Base-by-base conservation (phyloP, 306 rosid species). In the Astragalus membranaceus region DNA sequence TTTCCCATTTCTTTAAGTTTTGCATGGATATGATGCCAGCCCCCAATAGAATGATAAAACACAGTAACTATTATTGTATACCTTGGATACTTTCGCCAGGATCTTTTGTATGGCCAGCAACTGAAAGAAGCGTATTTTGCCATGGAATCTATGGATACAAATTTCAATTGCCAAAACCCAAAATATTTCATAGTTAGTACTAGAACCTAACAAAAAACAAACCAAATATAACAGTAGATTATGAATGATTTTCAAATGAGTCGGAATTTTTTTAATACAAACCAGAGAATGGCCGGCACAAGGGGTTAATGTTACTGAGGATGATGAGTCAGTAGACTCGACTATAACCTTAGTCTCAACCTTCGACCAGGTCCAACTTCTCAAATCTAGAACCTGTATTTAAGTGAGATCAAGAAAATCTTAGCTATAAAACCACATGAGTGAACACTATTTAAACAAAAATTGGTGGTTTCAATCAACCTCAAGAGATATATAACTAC, bases 271-370 rank as follows among this genome's bases (percentile, higher is more conserved):
- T 39, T 75, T 29, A 41, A 51, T 44, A 86, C 96, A 62, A 77
- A 92, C 98, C 98, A 89, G 73, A 48, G 98, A 89, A 84, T 92
- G 98, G 75, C 98, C 98, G 54, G 98, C 98, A 73, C 92, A 86
- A 55, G 96, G 92, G 48, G 81, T 47, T 72, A 92, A 76, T 53
- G 85, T 81, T 36, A 52, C 82, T 32, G 92, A 79, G 67, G 89
- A 70, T 12, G 81, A 55, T n/a, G 80, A 77, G 47, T 80, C 91
- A 4, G 59, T 43, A 51, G 89, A 74, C 37, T 92, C 90, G 61
- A 67, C 64, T 81, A 55, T 86, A 29, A 64, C 56, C 75, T 85
- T 87, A 60, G 85, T 84, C 73, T 89, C 98, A 67, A 86, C 74
- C 84, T 83, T 89, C 11, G 89, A 82, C 98, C 98, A 92, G 78